Evolutionary conservation across 495 filamentous ascomycete genomes (phyloP), one percentile per base, ranked within the genome.

Genomic region (Neurospora sp.): DNA sequence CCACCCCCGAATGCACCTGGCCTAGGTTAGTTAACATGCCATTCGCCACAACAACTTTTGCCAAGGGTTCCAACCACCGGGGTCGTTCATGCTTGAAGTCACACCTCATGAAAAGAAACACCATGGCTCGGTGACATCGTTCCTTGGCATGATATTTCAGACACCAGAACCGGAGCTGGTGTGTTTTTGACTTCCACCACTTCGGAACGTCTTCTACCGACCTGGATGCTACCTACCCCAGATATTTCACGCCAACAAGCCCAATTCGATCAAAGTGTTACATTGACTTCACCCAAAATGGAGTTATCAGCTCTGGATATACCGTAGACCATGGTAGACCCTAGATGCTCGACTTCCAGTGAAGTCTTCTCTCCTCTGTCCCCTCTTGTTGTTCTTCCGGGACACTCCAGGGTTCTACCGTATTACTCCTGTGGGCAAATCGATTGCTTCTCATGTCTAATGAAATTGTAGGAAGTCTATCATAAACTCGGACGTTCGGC

Each of bases 401-500:
- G 48, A 27, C 48, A 59, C 11, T 59, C 3, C 10, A 3, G 3
- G 18, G n/a, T 22, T 22, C 22, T 22, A 22, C 22, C 22, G 22
- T 22, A 22, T 22, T 2, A 53, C 10, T 48, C 20, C 44, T 11
- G 0, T 22, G 46, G 3, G 3, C 1, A 53, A 53, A 9, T n/a
- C 3, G 11, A 2, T 1, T 12, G 0, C 1, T 12, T 53, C n/a
- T 22, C 20, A 22, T 2, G 3, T 12, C 5, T 1, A 0, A 22
- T 3, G 9, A 10, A n/a, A 12, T 8, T 2, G 0, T 6, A 9
- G 1, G 8, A 7, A 20, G 20, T 10, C 9, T 8, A 4, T 46
- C 0, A 46, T 10, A 1, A 20, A 4, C n/a, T 6, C 0, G n/a
- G n/a, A 8, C 16, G 3, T 22, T 53, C 9, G 4, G 9, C 3